These are phyloP conservation scores for Polyporus arcularius DNA, from an alignment of 768 basidiomycete species.

Conservation along the genomic window DNA sequence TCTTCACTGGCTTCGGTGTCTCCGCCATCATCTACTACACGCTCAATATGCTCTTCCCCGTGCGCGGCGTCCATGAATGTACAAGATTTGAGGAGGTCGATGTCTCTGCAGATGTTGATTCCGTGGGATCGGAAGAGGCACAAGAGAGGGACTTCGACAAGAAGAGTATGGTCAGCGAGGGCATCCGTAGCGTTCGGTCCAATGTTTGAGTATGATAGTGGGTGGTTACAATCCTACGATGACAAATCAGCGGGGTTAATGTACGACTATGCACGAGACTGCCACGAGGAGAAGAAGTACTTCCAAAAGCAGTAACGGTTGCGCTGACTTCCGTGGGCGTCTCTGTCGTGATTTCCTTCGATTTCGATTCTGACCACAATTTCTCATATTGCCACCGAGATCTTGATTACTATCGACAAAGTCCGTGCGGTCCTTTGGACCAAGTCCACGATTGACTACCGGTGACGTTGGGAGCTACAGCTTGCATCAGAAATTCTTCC, in stretches of 20 bases:
- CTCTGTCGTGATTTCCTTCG: neutral
- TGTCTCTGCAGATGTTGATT: slow-evolving; percentile 33
- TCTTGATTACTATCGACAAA: too few relatives aligned
- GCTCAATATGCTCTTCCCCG: slow-evolving; percentile 63
- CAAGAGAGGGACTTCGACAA: slow-evolving; percentile 3
- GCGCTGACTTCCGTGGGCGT: neutral
- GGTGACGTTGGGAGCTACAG: too few relatives aligned
- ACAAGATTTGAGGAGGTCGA: slow-evolving; percentile 58
- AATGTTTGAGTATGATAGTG: neutral
- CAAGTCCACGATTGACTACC: too few relatives aligned
- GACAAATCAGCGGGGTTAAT: neutral
- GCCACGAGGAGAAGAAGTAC: too few relatives aligned
- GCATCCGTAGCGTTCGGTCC: neutral
- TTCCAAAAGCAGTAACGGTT: neutral
- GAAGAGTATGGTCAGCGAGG: slow-evolving; percentile 7
- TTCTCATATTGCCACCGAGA: too few relatives aligned
- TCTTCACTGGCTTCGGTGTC: slow-evolving; percentile 81
- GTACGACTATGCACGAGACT: neutral
- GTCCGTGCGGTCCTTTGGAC: too few relatives aligned
- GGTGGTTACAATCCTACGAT: neutral
- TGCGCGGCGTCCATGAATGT: slow-evolving; percentile 43
- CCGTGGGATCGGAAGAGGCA: neutral
- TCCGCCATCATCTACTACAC: slow-evolving; percentile 64
- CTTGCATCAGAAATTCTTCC: too few relatives aligned
- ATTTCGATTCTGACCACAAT: too few relatives aligned